These are phyloP conservation scores for Boehmeria nivea DNA, from an alignment of 306 rosid genomes.

Conservation along the genomic window DNA sequence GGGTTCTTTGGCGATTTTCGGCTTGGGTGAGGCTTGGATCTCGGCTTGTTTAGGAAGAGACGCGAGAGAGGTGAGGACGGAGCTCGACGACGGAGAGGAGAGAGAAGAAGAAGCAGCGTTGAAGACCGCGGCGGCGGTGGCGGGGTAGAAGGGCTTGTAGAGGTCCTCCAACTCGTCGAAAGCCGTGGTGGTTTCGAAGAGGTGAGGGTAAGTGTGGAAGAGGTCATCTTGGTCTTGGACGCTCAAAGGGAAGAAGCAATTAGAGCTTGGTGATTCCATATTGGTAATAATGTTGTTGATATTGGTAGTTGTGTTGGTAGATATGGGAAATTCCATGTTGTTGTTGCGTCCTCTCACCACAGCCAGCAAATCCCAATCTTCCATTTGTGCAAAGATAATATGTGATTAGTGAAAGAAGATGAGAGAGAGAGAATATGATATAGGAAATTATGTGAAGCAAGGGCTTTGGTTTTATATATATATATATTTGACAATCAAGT, in stretches of 20 bases:
- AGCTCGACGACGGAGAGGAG: conserved; percentile 32
- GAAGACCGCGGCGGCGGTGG: not conserved
- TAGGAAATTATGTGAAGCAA: too few species aligned
- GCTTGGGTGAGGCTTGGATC: not conserved
- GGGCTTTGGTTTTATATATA: conserved; percentile 13
- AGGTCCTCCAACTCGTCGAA: conserved; percentile 54
- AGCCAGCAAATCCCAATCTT: conserved; percentile 88
- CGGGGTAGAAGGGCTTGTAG: conserved; percentile 57
- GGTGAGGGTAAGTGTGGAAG: conserved; percentile 33
- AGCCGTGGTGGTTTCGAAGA: conserved; percentile 40
- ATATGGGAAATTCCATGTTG: conserved; percentile 12
- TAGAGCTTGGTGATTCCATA: not conserved
- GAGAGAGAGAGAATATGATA: conserved; percentile 7
- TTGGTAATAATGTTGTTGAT: conserved; percentile 1
- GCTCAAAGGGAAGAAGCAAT: conserved; percentile 18
- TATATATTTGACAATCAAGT: too few species aligned
- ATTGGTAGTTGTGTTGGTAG: conserved; percentile 14
- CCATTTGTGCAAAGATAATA: conserved; percentile 24
- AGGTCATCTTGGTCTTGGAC: conserved; percentile 29
- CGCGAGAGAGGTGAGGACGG: conserved; percentile 20
- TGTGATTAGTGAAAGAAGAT: not conserved
- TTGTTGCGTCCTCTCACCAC: conserved; percentile 52
- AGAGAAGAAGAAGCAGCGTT: conserved; percentile 13
- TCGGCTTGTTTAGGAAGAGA: conserved; percentile 36
- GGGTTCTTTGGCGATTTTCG: conserved; percentile 20